Evolutionary conservation across 805 yeast species (phyloP).

Genomic region (Wickerhamomyces mucosus): DNA sequence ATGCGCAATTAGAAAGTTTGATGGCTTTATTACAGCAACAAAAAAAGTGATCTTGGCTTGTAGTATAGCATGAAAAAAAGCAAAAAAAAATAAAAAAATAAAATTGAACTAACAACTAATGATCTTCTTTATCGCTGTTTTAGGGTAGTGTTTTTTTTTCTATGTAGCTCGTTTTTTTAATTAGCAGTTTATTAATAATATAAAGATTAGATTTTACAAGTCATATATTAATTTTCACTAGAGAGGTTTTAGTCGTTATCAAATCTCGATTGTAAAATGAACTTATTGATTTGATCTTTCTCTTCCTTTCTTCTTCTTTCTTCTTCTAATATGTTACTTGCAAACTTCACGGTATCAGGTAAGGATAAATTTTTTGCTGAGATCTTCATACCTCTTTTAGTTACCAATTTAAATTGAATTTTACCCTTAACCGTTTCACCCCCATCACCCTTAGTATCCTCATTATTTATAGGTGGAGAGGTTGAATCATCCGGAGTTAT

Average conservation of each 20-base stretch:
- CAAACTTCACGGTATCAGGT: slow-evolving; percentile 47
- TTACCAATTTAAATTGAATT: slow-evolving; percentile 44
- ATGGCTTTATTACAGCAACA: slow-evolving; percentile 34
- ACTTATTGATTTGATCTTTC: slow-evolving; percentile 45
- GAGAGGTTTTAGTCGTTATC: no score
- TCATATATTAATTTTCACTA: no score
- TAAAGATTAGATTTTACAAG: no score
- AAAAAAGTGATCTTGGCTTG: slow-evolving; percentile 13
- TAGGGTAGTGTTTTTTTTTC: no score
- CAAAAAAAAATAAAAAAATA: no score
- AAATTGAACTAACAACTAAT: no score
- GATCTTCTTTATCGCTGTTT: no score
- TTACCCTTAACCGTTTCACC: slow-evolving; percentile 4
- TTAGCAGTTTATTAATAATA: no score
- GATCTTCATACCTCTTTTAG: slow-evolving; percentile 41
- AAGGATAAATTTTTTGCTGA: slow-evolving; percentile 35
- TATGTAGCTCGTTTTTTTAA: no score
- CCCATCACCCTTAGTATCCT: background rate
- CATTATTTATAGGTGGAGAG: background rate
- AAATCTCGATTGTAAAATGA: slow-evolving; percentile 33
- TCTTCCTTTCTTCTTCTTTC: slow-evolving; percentile 42
- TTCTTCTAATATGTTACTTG: slow-evolving; percentile 39
- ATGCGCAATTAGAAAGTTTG: slow-evolving; percentile 31
- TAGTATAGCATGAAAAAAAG: no score
- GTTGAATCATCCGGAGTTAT: background rate